These are phyloP conservation scores for Prunus salicina DNA, from an alignment of 306 rosid genomes.

Conservation along the genomic window DNA sequence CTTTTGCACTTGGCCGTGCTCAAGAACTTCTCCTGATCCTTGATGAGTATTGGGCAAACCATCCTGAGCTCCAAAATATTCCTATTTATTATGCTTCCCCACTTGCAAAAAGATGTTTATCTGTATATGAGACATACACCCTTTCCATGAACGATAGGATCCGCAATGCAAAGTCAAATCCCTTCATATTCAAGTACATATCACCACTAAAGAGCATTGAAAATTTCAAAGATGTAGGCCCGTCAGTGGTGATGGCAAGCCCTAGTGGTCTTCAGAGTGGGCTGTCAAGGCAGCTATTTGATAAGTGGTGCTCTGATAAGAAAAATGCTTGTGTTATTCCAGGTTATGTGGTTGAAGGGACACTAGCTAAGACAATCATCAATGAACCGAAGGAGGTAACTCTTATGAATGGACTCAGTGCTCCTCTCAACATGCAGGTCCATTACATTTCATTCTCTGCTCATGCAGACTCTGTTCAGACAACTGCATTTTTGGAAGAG, in stretches of 20 bases:
- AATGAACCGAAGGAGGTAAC: constrained; percentile 95
- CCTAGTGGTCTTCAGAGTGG: constrained; percentile 93
- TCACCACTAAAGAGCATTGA: constrained; percentile 86
- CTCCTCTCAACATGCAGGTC: constrained; percentile 93
- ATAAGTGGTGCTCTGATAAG: constrained; percentile 92
- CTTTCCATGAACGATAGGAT: constrained; percentile 96
- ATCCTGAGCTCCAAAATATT: constrained; percentile 86
- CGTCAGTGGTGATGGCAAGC: constrained; percentile 98
- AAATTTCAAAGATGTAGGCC: constrained; percentile 77
- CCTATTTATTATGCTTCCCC: constrained; percentile 98
- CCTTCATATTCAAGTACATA: constrained; percentile 73
- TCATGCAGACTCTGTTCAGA: constrained; percentile 94
- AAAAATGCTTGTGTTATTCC: constrained; percentile 81
- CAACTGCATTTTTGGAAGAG: constrained; percentile 88
- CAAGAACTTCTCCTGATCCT: constrained; percentile 92
- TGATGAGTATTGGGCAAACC: constrained; percentile 94
- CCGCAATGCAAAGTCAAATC: constrained; percentile 89
- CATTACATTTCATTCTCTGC: constrained; percentile 96
- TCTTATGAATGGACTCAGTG: constrained; percentile 77
- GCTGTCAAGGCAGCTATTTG: constrained; percentile 81
- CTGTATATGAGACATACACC: constrained; percentile 91
- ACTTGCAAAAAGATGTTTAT: constrained; percentile 84
- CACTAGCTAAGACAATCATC: constrained; percentile 83
- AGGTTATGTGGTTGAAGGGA: constrained; percentile 88
- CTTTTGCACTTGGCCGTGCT: constrained; percentile 90